Conservation (phyloP, 768 basidiomycete genomes). For the Neoboletus magnificus region DNA sequence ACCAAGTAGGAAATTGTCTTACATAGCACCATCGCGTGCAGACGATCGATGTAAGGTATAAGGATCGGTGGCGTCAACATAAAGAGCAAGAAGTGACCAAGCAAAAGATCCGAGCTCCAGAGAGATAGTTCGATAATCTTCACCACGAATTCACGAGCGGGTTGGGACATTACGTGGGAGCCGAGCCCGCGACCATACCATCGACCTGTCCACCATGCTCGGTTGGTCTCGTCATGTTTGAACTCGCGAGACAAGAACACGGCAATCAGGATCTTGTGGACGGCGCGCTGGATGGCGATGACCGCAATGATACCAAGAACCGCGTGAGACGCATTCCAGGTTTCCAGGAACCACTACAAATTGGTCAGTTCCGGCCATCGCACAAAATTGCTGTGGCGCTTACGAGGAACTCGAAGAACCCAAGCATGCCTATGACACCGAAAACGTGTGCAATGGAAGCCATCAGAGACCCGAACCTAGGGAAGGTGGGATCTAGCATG, state of each 20-base stretch:
- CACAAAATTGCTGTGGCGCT: slow-evolving; percentile 26
- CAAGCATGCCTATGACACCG: slow-evolving; percentile 83
- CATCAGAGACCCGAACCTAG: slow-evolving; percentile 88
- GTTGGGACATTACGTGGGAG: slow-evolving; percentile 91
- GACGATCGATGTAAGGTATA: slow-evolving; percentile 86
- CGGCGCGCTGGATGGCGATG: slow-evolving; percentile 85
- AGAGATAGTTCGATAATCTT: slow-evolving; percentile 96
- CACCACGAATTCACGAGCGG: slow-evolving; percentile 94
- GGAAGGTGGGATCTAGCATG: slow-evolving; percentile 78
- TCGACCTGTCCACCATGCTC: slow-evolving; percentile 98
- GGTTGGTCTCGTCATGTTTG: slow-evolving; percentile 98
- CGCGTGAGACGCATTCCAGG: slow-evolving; percentile 89
- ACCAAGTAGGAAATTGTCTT: slow-evolving; percentile 21
- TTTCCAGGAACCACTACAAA: slow-evolving; percentile 86
- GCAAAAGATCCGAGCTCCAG: slow-evolving; percentile 92
- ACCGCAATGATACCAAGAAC: slow-evolving; percentile 91
- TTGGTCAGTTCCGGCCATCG: slow-evolving; percentile 12
- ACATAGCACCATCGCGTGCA: slow-evolving; percentile 92
- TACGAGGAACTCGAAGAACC: slow-evolving; percentile 95
- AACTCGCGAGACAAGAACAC: slow-evolving; percentile 96
- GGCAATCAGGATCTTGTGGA: slow-evolving; percentile 92
- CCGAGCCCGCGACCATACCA: slow-evolving; percentile 98
- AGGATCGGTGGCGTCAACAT: slow-evolving; percentile 85
- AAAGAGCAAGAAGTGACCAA: slow-evolving; percentile 85
- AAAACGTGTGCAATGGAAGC: slow-evolving; percentile 85